Evolutionary conservation across 1,284 basidiomycete genomes (phyloP), one percentile per base, ranked within the genome.

Genomic region (Thelephora terrestris): DNA sequence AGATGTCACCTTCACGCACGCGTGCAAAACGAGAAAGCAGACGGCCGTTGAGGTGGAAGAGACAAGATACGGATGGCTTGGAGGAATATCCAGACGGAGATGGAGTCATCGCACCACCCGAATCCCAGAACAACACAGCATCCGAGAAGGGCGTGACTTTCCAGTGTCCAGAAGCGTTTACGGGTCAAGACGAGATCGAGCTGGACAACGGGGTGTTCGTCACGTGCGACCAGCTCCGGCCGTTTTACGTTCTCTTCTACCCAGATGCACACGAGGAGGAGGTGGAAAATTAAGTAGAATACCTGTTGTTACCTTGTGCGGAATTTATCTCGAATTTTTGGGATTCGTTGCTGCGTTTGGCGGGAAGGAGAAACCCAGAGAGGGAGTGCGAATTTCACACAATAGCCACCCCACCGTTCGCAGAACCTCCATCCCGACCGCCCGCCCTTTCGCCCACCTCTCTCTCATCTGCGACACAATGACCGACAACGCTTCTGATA

Each of bases 401-500:
- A 48, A 36, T 49, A 12, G 27, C 43, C 23, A 23, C 29, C 21
- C 38, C 18, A 3, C 14, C 29, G 18, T 43, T 29, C 24, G 32
- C 46, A 38, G 3, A 9, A 39, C 47, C 46, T 23, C 42, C n/a
- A 17, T 24, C 51, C 38, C 38, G 46, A 43, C 39, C 50, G 14
- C 29, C 29, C 29, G 29, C 9, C 29, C 29, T 10, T 32, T 32
- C 29, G 29, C 29, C 50, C 44, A 51, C 50, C 49, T 50, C 52
- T 53, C 46, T 47, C 39, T 49, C 50, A 20, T 39, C 21, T 57
- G 52, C 29, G 52, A 45, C 45, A 80, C 56, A 54, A 86, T 87
- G 85, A 69, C 79, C 47, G 84, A 87, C 60, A 66, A 78, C 64
- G 78, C 80, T 58, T 79, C 82, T 58, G 80, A 92, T 67, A 90